These are phyloP conservation scores for Paramecium octaurelia DNA, from an alignment of 73 alveolate genomes.

Conservation along the genomic window DNA sequence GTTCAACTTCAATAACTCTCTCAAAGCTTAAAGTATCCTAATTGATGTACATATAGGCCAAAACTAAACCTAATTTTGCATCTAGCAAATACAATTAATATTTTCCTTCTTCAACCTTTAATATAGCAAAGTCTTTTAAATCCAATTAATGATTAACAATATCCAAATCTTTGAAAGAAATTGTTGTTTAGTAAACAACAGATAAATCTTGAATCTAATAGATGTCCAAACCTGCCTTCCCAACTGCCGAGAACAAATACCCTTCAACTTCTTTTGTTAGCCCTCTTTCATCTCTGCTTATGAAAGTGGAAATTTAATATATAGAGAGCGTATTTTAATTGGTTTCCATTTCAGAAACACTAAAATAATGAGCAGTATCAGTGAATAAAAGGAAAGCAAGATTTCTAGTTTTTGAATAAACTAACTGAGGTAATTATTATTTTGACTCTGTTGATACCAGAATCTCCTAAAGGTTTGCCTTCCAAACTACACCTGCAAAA, in stretches of 20 bases:
- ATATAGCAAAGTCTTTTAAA: background rate
- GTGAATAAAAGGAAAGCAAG: background rate
- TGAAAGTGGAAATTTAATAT: background rate
- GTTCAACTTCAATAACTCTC: background rate
- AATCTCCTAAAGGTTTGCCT: background rate
- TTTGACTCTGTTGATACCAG: background rate
- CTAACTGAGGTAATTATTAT: background rate
- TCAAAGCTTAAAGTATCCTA: background rate
- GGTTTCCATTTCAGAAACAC: background rate
- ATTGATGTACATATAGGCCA: background rate
- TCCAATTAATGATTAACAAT: background rate
- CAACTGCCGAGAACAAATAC: background rate
- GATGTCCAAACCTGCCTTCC: background rate
- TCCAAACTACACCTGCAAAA: constrained; percentile 29
- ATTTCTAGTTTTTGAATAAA: constrained; percentile 7
- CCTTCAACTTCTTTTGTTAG: constrained; percentile 24
- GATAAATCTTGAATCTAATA: background rate
- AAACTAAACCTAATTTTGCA: background rate
- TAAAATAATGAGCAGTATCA: background rate
- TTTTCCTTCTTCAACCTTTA: background rate
- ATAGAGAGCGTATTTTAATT: background rate
- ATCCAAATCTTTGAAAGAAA: background rate
- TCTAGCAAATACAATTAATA: constrained; percentile 12
- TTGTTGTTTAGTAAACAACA: background rate
- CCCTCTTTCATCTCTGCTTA: background rate